Conservation (phyloP, 768 basidiomycete genomes). For the Xanthoconium stramineum region DNA sequence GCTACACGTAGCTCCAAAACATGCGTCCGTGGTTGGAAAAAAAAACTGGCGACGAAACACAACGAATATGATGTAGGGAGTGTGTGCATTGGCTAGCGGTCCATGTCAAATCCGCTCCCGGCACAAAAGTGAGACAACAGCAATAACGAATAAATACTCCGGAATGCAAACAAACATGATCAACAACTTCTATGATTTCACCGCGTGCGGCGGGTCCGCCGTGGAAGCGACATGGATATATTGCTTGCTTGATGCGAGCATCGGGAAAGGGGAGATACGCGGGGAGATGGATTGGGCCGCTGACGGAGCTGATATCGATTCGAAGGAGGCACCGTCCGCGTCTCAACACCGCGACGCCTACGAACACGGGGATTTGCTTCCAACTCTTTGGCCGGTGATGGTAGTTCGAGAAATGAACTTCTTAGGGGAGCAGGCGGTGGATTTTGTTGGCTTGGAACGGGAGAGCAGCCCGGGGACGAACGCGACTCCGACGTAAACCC, state of each 20-base stretch:
- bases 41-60: neutral
- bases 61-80: neutral
- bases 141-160: constrained; percentile 35
- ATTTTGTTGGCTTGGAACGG: constrained; percentile 2
- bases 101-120: constrained; percentile 6
- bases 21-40: neutral
- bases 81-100: neutral
- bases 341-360: constrained; percentile 11
- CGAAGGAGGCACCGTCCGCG: constrained; percentile 7
- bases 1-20: constrained; percentile 3
- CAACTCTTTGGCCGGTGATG: constrained; percentile 8
- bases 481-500: constrained; percentile 34
- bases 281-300: constrained; percentile 21
- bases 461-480: constrained; percentile 3
- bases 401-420: constrained; percentile 6
- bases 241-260: constrained; percentile 11
- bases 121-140: constrained; percentile 28
- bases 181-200: constrained; percentile 1
- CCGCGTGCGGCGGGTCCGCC: constrained; percentile 12
- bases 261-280: constrained; percentile 15
- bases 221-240: constrained; percentile 14
- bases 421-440: constrained; percentile 6
- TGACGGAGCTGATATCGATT: constrained; percentile 31
- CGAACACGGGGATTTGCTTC: constrained; percentile 2
- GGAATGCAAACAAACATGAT: neutral